Evolutionary conservation across 208 protist genomes (phyloP), one percentile per base, ranked within the genome.

Genomic region (Trypanosoma mega): DNA sequence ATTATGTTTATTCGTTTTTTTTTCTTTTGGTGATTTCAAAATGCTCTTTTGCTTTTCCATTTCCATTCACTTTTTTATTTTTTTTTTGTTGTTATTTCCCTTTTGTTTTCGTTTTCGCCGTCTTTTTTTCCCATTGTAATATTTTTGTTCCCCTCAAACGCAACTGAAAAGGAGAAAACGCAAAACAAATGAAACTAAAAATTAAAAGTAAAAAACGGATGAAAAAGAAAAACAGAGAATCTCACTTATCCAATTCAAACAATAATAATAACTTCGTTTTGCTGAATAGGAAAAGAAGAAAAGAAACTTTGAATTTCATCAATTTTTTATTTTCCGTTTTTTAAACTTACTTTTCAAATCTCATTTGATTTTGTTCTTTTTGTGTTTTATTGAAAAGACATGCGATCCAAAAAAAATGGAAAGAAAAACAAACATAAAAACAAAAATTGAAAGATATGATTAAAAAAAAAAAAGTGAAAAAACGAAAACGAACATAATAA

Each of bases 181-280:
- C 5, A 8, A 20, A 21, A 31, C 5, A 8, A 20, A 21, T 20
- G 7, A 36, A 23, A 18, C 7, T 14, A 11, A 58, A 71, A 27
- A 71, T 18, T 24, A 63, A 48, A 71, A 11, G 1, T 45, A 69
- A 72, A 48, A 49, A 53, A 63, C 23, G 21, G 39, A 79, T 48
- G n/a, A 51, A 51, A 43, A 45, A 62, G 21, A 57, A 39, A 61
- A 39, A 54, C n/a, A n/a, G n/a, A 21, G 23, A 49, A 27, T 5
- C 53, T 45, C 21, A n/a, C n/a, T n/a, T n/a, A n/a, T n/a, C n/a
- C n/a, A n/a, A n/a, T n/a, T n/a, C n/a, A n/a, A n/a, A n/a, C n/a
- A n/a, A n/a, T n/a, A n/a, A n/a, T n/a, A n/a, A n/a, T n/a, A n/a
- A n/a, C n/a, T n/a, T n/a, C n/a, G n/a, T n/a, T n/a, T n/a, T n/a